A percentile compares a stretch with the other conserved stretches of the same genome.
Evolutionary conservation across 2,329 filamentous ascomycete genomes (phyloP).

Genomic region (Pleoardoris graminearum): DNA sequence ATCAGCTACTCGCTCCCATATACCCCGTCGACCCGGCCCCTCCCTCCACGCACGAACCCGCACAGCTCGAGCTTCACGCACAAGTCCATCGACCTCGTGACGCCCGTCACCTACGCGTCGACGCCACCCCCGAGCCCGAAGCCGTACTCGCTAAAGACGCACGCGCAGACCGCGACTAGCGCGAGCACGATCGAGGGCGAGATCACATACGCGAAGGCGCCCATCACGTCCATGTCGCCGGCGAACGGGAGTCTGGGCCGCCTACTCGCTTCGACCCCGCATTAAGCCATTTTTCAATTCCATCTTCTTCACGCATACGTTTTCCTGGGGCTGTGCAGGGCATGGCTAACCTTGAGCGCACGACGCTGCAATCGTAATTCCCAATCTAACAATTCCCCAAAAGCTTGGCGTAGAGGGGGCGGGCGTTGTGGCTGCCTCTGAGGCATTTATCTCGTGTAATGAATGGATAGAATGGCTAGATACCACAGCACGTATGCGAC

Average conservation of each 20-base stretch:
- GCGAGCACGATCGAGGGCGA: constrained; percentile 43
- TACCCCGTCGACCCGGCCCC: constrained; percentile 43
- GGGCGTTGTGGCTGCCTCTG: too few relatives aligned
- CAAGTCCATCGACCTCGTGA: constrained; percentile 52
- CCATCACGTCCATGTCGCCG: constrained; percentile 36
- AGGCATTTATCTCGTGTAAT: too few relatives aligned
- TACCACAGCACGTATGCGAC: too few relatives aligned
- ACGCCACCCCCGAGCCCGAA: constrained; percentile 41
- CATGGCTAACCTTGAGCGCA: too few relatives aligned
- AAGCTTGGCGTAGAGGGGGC: too few relatives aligned
- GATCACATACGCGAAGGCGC: constrained; percentile 42
- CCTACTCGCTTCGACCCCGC: constrained; percentile 37
- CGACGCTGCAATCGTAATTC: too few relatives aligned
- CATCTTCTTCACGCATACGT: background rate
- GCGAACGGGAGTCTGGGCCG: constrained; percentile 45
- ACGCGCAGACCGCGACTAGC: constrained; percentile 37
- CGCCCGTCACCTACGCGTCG: constrained; percentile 36
- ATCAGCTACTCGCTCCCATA: constrained; percentile 51
- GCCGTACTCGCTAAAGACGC: constrained; percentile 39
- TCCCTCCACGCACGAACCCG: constrained; percentile 47
- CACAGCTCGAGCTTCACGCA: constrained; percentile 45
- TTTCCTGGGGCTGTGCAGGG: background rate
- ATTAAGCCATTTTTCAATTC: constrained; percentile 1
- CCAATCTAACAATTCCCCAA: too few relatives aligned
- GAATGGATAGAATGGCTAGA: too few relatives aligned